Conservation (phyloP, 2,329 filamentous ascomycete species). For the Aspergillus aculeatinus region DNA sequence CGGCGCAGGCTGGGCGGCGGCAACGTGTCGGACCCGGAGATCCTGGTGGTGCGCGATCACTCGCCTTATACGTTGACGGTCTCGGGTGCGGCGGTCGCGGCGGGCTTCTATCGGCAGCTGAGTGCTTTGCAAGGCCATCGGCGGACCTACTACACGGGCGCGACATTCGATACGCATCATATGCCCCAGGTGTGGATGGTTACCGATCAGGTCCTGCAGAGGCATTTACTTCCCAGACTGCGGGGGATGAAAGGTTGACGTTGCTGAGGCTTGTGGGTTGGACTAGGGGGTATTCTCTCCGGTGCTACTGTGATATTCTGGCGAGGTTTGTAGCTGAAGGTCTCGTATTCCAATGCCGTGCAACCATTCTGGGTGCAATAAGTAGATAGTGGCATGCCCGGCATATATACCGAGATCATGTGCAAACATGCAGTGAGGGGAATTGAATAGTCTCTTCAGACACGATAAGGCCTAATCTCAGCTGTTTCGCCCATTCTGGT, state of each 20-base stretch:
- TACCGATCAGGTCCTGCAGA: not conserved
- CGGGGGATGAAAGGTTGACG: not conserved
- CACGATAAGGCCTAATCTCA: too few species aligned
- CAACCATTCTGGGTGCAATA: too few species aligned
- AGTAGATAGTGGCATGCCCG: too few species aligned
- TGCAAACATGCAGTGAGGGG: too few species aligned
- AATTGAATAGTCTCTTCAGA: too few species aligned
- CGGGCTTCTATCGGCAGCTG: constrained; percentile 37
- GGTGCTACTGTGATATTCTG: too few species aligned
- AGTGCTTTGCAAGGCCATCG: constrained; percentile 39
- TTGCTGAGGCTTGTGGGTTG: too few species aligned
- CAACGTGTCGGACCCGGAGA: constrained; percentile 8
- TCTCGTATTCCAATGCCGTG: too few species aligned
- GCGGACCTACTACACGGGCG: constrained; percentile 42
- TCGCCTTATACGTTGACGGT: constrained; percentile 31
- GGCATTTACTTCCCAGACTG: not conserved
- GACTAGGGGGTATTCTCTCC: too few species aligned
- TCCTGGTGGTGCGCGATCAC: constrained; percentile 21
- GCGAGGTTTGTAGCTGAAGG: too few species aligned
- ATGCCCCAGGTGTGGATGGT: constrained; percentile 3
- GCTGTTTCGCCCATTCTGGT: too few species aligned
- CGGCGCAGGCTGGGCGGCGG: not conserved
- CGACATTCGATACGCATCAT: not conserved
- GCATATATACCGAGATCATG: too few species aligned
- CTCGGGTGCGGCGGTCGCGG: constrained; percentile 25